A percentile compares a stretch with the other conserved stretches of the same genome.
These are phyloP conservation scores for Neurospora sp. DNA, from an alignment of 495 filamentous ascomycete species.

Conservation along the genomic window DNA sequence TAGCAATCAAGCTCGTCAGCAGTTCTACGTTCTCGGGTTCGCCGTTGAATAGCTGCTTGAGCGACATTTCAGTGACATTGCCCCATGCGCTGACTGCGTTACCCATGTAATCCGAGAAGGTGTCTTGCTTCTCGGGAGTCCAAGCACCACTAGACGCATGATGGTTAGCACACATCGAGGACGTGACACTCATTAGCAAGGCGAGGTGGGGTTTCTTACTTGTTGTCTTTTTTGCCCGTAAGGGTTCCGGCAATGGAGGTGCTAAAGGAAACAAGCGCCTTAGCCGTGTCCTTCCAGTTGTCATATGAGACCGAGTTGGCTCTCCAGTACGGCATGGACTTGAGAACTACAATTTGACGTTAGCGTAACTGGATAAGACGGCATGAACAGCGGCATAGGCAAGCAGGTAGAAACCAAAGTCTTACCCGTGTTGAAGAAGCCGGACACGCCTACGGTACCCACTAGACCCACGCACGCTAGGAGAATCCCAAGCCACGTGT, in stretches of 20 bases:
- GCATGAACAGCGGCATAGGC: neutral
- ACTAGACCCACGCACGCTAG: constrained; percentile 1
- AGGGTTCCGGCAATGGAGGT: neutral
- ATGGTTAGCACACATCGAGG: neutral
- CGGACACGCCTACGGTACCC: constrained; percentile 1
- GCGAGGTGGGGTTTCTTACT: neutral
- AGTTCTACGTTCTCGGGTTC: constrained; percentile 2
- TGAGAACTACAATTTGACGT: neutral
- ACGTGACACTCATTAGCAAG: neutral
- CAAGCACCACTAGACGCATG: neutral
- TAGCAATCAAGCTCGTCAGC: constrained; percentile 12
- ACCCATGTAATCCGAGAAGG: constrained; percentile 17
- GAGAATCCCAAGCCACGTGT: constrained; percentile 17
- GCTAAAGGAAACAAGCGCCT: neutral
- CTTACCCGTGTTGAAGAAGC: neutral
- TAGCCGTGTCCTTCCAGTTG: constrained; percentile 7
- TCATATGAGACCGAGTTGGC: neutral
- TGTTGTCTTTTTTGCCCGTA: neutral
- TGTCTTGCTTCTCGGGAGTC: constrained; percentile 5
- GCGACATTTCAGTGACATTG: neutral
- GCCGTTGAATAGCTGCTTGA: constrained; percentile 13
- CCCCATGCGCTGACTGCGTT: constrained; percentile 13
- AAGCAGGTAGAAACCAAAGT: neutral
- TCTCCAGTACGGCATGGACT: neutral
- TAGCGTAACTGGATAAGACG: neutral